phyloP scores from a whole-genome alignment of 345 rosid species.

The Lepidium didymum region DNA sequence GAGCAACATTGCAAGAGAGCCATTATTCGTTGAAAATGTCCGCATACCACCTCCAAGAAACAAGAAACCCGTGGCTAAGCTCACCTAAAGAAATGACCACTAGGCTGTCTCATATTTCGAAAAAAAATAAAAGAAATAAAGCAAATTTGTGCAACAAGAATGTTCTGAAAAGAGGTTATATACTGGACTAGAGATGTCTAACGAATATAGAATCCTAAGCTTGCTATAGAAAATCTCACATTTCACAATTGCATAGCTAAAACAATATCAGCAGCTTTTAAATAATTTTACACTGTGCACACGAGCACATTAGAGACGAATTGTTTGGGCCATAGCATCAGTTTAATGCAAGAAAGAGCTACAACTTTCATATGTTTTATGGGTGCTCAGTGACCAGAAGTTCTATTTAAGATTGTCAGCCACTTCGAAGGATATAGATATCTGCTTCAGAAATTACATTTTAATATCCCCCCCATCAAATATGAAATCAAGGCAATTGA shows the following conservation, averaged over 20 bases:
- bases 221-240: not conserved
- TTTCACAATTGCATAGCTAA: not conserved
- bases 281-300: conserved; percentile 5
- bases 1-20: conserved; percentile 78
- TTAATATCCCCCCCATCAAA: not conserved
- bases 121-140: not conserved
- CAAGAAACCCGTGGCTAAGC: conserved; percentile 89
- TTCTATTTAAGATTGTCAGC: not conserved
- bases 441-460: conserved; percentile 7
- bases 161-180: not conserved
- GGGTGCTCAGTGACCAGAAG: not conserved
- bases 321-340: conserved; percentile 12
- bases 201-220: not conserved
- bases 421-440: not conserved
- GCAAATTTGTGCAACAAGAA: not conserved
- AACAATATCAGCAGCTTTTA: not conserved
- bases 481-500: not conserved
- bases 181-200: not conserved
- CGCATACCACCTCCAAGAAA: conserved; percentile 95
- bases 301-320: not conserved
- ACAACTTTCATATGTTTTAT: not conserved
- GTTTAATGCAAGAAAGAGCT: not conserved
- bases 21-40: conserved; percentile 83
- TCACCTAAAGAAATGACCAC: conserved; percentile 48
- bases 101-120: conserved; percentile 7